These are phyloP conservation scores for Suillus fuscotomentosus DNA, from an alignment of 768 basidiomycete genomes.

Conservation along the genomic window DNA sequence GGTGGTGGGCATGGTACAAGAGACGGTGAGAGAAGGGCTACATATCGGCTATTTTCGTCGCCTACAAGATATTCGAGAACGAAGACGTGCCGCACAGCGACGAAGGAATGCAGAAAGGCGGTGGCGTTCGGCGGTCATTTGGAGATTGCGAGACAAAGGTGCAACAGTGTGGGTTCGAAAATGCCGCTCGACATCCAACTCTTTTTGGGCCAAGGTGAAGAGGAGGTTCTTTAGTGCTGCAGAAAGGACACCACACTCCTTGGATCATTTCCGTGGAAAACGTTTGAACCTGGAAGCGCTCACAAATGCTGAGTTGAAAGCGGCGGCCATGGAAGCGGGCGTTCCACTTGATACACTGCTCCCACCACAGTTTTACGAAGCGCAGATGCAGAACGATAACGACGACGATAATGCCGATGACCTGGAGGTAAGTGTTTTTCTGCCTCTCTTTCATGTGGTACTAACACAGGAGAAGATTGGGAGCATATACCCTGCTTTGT, in stretches of 20 bases:
- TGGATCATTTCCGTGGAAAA: slow-evolving; percentile 38
- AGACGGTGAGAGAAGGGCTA: slow-evolving; percentile 70
- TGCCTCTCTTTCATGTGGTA: background rate
- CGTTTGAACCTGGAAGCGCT: slow-evolving; percentile 61
- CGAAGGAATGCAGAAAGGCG: slow-evolving; percentile 47
- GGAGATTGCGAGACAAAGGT: slow-evolving; percentile 52
- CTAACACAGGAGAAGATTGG: background rate
- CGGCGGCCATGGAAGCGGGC: slow-evolving; percentile 67
- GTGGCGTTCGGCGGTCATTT: slow-evolving; percentile 64
- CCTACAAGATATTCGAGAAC: slow-evolving; percentile 42
- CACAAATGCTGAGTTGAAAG: slow-evolving; percentile 51
- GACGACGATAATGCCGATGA: background rate
- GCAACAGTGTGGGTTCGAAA: slow-evolving; percentile 50
- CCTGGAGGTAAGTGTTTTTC: background rate
- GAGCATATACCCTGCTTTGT: slow-evolving; percentile 1
- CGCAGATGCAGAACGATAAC: slow-evolving; percentile 6
- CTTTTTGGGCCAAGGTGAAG: slow-evolving; percentile 11
- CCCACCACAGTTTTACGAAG: slow-evolving; percentile 35
- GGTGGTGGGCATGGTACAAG: slow-evolving; percentile 62
- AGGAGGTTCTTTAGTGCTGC: slow-evolving; percentile 7
- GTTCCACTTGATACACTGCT: slow-evolving; percentile 54
- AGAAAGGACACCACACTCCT: slow-evolving; percentile 13
- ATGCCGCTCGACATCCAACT: slow-evolving; percentile 1
- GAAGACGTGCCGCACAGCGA: slow-evolving; percentile 40
- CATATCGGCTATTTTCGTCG: slow-evolving; percentile 64